Evolutionary conservation across 2,329 filamentous ascomycete species (phyloP), one percentile per base, ranked within the genome.

Genomic region (Cadophora sp.): DNA sequence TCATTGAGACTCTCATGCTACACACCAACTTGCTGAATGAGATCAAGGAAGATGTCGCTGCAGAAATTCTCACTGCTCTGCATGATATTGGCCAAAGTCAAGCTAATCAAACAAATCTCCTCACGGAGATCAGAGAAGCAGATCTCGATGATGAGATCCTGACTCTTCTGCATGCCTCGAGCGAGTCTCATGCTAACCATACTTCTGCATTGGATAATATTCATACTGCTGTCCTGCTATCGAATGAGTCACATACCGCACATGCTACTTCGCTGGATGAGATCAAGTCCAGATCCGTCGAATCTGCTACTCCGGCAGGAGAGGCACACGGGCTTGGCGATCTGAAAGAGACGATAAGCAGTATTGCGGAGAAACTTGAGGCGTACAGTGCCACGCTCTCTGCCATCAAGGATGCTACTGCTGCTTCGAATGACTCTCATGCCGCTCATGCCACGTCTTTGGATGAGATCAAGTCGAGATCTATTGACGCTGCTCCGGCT

Each of bases 131-230:
- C 6, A 65, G 70, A 58, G 74, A 77, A 62, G 66, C 69, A 1
- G 74, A 78, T 71, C 71, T 78, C 1, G 75, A 72, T 64, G 75
- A 74, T 34, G 76, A 78, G 55, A 75, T 78, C 46, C 69, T 78
- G 56, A 78, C 76, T 22, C 68, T 74, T 3, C 58, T 77, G 3
- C 76, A 77, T 67, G 62, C 71, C 11, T 70, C 69, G 12, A 70
- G 70, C 37, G 75, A 76, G 4, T 69, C 72, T 24, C 73, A 76
- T 67, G 46, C 64, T 22, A 61, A 29, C 16, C 67, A 73, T 63
- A 46, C 66, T 12, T 62, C 68, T 12, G 62, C 67, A 12, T 65
- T 76, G 26, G 65, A 55, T 2, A 60, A 70, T 37, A 56, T 76
- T 12, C 67, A 73, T 19, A 63, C 60, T 22, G 71, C 66, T 31